Percentiles rank a stretch among this genome's conserved stretches.
Conservation (phyloP, 129 eudicot genomes). For the Artemisia tridentata region DNA sequence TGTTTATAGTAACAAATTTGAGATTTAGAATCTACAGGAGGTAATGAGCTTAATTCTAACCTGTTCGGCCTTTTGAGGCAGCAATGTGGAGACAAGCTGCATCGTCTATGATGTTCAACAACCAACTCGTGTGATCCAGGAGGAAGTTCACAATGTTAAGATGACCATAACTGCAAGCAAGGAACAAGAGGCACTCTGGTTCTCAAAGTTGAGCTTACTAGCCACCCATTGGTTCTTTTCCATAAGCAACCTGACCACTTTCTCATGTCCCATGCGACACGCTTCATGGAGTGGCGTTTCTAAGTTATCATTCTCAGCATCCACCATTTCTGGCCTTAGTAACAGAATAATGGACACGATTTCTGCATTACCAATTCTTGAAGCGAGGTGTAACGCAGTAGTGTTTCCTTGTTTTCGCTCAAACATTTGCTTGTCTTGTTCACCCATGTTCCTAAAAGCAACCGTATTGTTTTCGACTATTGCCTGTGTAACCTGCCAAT, state of each 20-base stretch:
- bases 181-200: slow-evolving; percentile 18
- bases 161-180: slow-evolving; percentile 36
- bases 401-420: slow-evolving; percentile 25
- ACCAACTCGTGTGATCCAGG: slow-evolving; percentile 13
- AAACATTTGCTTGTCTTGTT: slow-evolving; percentile 22
- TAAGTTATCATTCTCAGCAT: slow-evolving; percentile 9
- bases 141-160: slow-evolving; percentile 20
- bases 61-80: slow-evolving; percentile 29
- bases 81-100: slow-evolving; percentile 26
- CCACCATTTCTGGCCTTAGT: slow-evolving; percentile 25
- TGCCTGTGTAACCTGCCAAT: slow-evolving; percentile 20
- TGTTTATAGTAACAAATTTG: too few species aligned
- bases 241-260: slow-evolving; percentile 8
- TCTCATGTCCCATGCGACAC: slow-evolving; percentile 14
- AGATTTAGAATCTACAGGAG: background rate
- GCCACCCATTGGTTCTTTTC: slow-evolving; percentile 29
- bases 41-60: slow-evolving; percentile 4
- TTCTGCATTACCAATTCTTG: slow-evolving; percentile 15
- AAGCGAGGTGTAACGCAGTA: slow-evolving; percentile 22
- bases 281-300: slow-evolving; percentile 26
- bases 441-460: slow-evolving; percentile 1
- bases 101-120: slow-evolving; percentile 18
- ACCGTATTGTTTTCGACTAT: slow-evolving; percentile 11
- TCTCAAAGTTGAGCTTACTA: slow-evolving; percentile 13
- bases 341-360: slow-evolving; percentile 21